phyloP scores from a whole-genome alignment of 176 grass and related monocot genomes.

The Melocanna baccifera region DNA sequence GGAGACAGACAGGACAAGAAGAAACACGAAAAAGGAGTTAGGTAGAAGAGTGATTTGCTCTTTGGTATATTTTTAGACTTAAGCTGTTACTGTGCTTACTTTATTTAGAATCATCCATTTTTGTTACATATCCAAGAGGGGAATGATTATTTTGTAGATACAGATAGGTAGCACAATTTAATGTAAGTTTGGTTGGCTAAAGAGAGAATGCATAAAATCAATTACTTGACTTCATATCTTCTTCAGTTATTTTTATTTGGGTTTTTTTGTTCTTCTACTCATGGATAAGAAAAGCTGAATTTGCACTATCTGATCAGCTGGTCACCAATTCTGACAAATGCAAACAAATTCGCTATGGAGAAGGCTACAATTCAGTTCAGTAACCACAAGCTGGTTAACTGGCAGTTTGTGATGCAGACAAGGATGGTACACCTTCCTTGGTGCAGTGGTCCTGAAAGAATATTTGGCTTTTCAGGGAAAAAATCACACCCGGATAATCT shows the following conservation, averaged over 20 bases:
- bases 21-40: slow-evolving; percentile 3
- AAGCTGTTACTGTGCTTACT: neutral
- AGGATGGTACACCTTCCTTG: slow-evolving; percentile 58
- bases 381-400: slow-evolving; percentile 23
- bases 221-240: slow-evolving; percentile 6
- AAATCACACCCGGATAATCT: slow-evolving; percentile 17
- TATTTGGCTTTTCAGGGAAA: slow-evolving; percentile 35
- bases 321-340: neutral
- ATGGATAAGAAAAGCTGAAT: neutral
- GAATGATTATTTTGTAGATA: slow-evolving; percentile 97
- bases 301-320: neutral
- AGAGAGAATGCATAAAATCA: slow-evolving; percentile 35
- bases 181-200: slow-evolving; percentile 43
- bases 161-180: slow-evolving; percentile 34
- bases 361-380: neutral
- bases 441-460: slow-evolving; percentile 42
- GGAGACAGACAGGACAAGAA: slow-evolving; percentile 31
- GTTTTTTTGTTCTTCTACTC: neutral
- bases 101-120: slow-evolving; percentile 29
- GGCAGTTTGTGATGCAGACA: slow-evolving; percentile 23
- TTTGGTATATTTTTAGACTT: slow-evolving; percentile 27
- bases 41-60: slow-evolving; percentile 38
- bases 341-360: neutral
- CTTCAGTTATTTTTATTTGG: neutral
- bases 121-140: slow-evolving; percentile 49